phyloP scores from a whole-genome alignment of 2,329 filamentous ascomycete species.

The Nemania abortiva region DNA sequence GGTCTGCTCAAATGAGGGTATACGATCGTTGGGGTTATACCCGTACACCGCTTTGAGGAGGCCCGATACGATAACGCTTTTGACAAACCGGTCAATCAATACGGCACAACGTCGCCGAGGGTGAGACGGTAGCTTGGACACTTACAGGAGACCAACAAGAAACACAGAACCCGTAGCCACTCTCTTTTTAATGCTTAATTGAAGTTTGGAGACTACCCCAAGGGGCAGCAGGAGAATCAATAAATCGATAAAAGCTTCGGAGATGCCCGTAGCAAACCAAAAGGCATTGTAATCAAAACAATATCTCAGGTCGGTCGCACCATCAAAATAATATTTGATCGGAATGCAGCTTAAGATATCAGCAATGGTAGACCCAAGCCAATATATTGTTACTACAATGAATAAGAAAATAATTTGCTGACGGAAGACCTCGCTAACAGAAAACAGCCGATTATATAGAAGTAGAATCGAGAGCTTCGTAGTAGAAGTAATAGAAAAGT shows the following conservation, averaged over 20 bases:
- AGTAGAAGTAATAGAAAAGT: conserved; percentile 45
- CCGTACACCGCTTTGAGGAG: conserved; percentile 29
- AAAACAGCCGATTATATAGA: conserved; percentile 45
- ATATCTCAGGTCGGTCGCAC: conserved; percentile 36
- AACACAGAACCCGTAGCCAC: conserved; percentile 42
- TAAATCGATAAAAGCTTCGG: conserved; percentile 32
- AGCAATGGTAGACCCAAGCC: conserved; percentile 41
- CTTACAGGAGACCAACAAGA: conserved; percentile 31
- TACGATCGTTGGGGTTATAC: conserved; percentile 17
- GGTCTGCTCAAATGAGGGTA: conserved; percentile 12
- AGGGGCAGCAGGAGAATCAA: conserved; percentile 37
- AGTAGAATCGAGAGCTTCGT: conserved; percentile 48
- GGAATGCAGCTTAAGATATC: conserved; percentile 43
- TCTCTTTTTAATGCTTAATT: conserved; percentile 32
- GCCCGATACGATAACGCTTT: conserved; percentile 31
- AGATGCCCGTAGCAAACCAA: conserved; percentile 39
- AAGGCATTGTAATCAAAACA: conserved; percentile 46
- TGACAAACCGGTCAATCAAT: neutral
- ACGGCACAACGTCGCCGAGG: too few species aligned
- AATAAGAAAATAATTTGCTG: conserved; percentile 30
- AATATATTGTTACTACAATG: conserved; percentile 35
- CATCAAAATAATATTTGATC: conserved; percentile 40
- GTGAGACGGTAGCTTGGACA: neutral
- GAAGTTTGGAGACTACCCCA: conserved; percentile 28
- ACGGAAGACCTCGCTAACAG: conserved; percentile 40